These are phyloP conservation scores for Xylariales sp. DNA, from an alignment of 2,329 filamentous ascomycete species.

Conservation along the genomic window DNA sequence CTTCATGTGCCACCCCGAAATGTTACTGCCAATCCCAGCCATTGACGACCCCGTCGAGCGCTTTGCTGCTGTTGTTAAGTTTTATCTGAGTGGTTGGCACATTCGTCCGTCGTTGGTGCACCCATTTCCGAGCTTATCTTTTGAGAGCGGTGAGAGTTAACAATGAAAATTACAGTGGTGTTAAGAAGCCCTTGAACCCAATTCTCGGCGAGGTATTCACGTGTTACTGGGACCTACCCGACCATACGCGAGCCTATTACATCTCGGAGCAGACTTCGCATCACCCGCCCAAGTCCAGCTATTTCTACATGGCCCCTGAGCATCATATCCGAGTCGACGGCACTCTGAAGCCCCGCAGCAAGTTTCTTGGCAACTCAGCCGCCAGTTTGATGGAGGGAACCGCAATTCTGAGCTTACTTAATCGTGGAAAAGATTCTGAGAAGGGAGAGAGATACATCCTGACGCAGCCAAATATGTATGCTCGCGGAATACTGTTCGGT, in stretches of 20 bases:
- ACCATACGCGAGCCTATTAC: conserved; percentile 86
- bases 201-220: conserved; percentile 93
- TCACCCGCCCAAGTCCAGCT: conserved; percentile 96
- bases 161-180: conserved; percentile 56
- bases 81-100: conserved; percentile 98
- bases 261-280: conserved; percentile 97
- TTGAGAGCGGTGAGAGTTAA: conserved; percentile 10
- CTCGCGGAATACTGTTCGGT: conserved; percentile 90
- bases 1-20: conserved; percentile 99
- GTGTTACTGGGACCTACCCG: conserved; percentile 90
- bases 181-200: conserved; percentile 97
- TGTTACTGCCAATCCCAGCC: conserved; percentile 78
- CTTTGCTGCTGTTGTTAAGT: conserved; percentile 94
- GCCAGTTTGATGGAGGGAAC: conserved; percentile 98
- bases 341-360: conserved; percentile 89
- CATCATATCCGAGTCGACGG: conserved; percentile 94
- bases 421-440: conserved; percentile 62
- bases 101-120: conserved; percentile 85
- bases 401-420: conserved; percentile 77
- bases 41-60: conserved; percentile 86
- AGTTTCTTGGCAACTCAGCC: conserved; percentile 93
- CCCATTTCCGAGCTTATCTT: background rate
- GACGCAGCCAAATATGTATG: conserved; percentile 99
- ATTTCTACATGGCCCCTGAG: conserved; percentile 96
- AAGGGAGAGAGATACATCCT: conserved; percentile 85